Base-by-base conservation (phyloP, 441 rosid genomes). In the Erodium trifolium region DNA sequence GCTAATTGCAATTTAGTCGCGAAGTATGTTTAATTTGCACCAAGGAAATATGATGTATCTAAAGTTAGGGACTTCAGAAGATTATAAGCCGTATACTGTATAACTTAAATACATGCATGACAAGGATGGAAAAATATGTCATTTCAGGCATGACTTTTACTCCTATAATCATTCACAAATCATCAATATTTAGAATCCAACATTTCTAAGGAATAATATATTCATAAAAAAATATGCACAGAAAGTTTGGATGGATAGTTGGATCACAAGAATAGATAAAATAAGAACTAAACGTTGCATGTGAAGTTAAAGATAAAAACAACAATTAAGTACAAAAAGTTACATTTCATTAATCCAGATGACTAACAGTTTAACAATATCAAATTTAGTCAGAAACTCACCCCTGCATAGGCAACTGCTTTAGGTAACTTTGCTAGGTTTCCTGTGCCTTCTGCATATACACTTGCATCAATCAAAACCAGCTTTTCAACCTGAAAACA, bases 401-500 rank as follows among this genome's bases (percentile, higher is more conserved):
- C 97, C 78, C 96, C 97, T 68, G 93, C 90, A 80, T 91, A 94
- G 77, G 99, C 96, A 55, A 83, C 73, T 16, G 69, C 60, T 78
- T 75, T 75, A 12, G 97, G 96, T 69, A 90, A 74, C 51, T 82
- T 88, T 9, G 92, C 91, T 35, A 90, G 81, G 75, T 84, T 71
- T 68, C 93, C 96, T 0, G 91, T 87, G 75, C 96, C 97, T 85
- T 94, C 89, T 66, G 91, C 75, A 72, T 89, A 91, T 45, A 90
- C 96, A 70, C 92, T 88, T 76, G 97, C 89, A 68, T 94, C 88
- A 75, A 94, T 85, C 77, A 94, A 82, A 78, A 90, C 80, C 79
- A 94, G 83, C 68, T 85, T 89, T 71, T 86, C 87, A 34, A 91
- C 96, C 97, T 90, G 78, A 60, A 69, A 69, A 12, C 14, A 47